Conservation (phyloP, 805 yeast species). For the Pichia kluyveri region DNA sequence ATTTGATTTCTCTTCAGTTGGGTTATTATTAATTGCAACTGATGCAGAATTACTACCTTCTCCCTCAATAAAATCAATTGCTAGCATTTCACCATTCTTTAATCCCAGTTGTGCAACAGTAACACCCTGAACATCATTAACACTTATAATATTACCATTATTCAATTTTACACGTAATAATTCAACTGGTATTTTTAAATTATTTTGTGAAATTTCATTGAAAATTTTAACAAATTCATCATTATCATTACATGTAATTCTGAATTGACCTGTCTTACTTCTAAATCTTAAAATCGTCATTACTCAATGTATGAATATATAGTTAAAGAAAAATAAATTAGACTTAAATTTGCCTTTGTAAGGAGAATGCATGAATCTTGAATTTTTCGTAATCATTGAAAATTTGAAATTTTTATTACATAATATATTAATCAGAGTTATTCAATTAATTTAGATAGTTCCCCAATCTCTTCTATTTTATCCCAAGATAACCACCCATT, state of each 20-base stretch:
- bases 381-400: too few relatives aligned
- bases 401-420: too few relatives aligned
- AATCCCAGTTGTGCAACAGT: conserved; percentile 37
- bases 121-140: neutral
- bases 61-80: conserved; percentile 26
- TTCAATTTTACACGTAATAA: conserved; percentile 1
- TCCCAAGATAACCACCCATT: too few relatives aligned
- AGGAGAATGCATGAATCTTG: too few relatives aligned
- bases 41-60: neutral
- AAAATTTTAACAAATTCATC: neutral
- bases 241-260: conserved; percentile 31
- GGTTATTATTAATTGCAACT: neutral
- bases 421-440: too few relatives aligned
- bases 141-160: conserved; percentile 5
- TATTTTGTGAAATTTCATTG: neutral
- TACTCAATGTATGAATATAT: too few relatives aligned
- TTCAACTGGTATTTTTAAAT: neutral
- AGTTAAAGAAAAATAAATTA: too few relatives aligned
- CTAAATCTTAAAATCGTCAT: conserved; percentile 45
- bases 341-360: neutral
- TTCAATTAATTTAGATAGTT: too few relatives aligned
- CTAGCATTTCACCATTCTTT: conserved; percentile 54
- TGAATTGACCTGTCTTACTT: conserved; percentile 72
- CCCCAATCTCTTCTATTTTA: too few relatives aligned
- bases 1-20: neutral